These are phyloP conservation scores for Taxillus chinensis DNA, from an alignment of 164 flowering plant genomes.

Conservation along the genomic window DNA sequence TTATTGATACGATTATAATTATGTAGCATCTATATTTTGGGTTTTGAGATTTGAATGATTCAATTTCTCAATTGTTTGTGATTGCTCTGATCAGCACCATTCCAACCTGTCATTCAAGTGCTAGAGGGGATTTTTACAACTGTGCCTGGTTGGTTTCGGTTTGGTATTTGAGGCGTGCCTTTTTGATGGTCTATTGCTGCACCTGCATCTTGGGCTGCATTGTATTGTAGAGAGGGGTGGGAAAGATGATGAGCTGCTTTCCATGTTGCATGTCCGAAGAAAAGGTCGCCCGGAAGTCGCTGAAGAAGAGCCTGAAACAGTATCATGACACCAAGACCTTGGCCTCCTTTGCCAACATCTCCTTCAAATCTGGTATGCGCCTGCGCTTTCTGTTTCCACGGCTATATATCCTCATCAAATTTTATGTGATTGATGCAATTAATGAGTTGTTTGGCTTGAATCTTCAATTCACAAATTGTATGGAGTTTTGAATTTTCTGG, in stretches of 20 bases:
- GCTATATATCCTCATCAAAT: too few relatives aligned
- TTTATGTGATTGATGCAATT: too few relatives aligned
- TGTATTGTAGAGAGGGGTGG: not conserved
- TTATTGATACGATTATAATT: not conserved
- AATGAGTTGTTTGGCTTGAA: too few relatives aligned
- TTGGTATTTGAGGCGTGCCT: not conserved
- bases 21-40: not conserved
- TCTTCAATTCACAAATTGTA: too few relatives aligned
- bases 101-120: too few relatives aligned
- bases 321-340: conserved; percentile 18
- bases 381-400: too few relatives aligned
- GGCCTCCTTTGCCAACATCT: conserved; percentile 49
- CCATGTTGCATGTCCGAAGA: conserved; percentile 32
- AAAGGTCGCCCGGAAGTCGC: conserved; percentile 15
- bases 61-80: conserved; percentile 1
- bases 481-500: too few relatives aligned
- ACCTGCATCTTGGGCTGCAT: not conserved
- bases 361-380: conserved; percentile 49
- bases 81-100: not conserved
- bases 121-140: not conserved
- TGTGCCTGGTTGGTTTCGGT: not conserved
- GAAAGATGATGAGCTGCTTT: conserved; percentile 38
- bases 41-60: not conserved
- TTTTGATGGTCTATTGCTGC: not conserved
- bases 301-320: conserved; percentile 34